A percentile compares a stretch with the other conserved stretches of the same genome.
These are phyloP conservation scores for Sanghuangporus sanghuang DNA, from an alignment of 1,284 basidiomycete species.

Conservation along the genomic window DNA sequence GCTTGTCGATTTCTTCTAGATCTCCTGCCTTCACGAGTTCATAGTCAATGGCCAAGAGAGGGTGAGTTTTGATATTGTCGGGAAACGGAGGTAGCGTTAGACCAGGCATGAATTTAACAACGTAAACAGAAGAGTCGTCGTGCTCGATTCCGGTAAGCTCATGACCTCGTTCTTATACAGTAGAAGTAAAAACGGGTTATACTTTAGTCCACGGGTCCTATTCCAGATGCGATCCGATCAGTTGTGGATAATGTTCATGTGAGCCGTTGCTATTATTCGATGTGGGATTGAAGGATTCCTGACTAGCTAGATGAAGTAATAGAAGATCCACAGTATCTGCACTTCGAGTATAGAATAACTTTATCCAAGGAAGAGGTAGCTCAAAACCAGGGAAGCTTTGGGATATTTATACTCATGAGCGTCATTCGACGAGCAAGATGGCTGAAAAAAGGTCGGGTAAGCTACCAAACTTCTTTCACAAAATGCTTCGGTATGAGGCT, in stretches of 20 bases:
- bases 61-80: constrained; percentile 41
- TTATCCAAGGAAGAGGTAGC: background rate
- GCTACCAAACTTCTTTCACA: background rate
- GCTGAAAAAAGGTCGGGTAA: background rate
- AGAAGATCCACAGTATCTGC: background rate
- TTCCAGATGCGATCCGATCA: background rate
- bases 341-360: background rate
- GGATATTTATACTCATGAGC: background rate
- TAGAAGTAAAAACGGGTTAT: background rate
- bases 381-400: background rate
- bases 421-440: background rate
- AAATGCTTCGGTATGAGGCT: background rate
- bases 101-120: constrained; percentile 22
- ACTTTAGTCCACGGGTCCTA: background rate
- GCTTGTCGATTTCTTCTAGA: constrained; percentile 34
- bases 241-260: background rate
- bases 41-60: constrained; percentile 47
- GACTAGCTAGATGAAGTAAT: background rate
- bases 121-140: background rate
- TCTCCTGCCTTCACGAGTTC: constrained; percentile 35
- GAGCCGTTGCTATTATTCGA: background rate
- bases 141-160: background rate
- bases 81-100: constrained; percentile 40
- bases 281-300: background rate
- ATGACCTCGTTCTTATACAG: background rate